A percentile compares a stretch with the other conserved stretches of the same genome.
These are phyloP conservation scores for Rhodofomes roseus DNA, from an alignment of 1,284 basidiomycete species.

Conservation along the genomic window DNA sequence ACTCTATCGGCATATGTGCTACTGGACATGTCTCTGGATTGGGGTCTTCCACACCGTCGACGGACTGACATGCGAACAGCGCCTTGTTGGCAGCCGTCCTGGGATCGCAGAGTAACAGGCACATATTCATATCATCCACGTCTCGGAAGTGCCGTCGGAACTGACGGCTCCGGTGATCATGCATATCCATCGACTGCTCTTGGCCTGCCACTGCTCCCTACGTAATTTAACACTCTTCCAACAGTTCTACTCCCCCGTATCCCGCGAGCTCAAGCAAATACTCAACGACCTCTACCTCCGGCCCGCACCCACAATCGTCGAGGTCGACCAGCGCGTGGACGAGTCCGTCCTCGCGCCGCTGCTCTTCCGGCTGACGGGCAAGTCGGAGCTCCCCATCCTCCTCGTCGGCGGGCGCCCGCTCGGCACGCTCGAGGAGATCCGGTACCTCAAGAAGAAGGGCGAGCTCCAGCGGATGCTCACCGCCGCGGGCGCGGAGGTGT, in stretches of 20 bases:
- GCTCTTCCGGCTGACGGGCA: conserved; percentile 51
- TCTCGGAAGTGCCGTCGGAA: neutral
- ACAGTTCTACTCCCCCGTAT: conserved; percentile 58
- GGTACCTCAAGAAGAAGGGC: conserved; percentile 44
- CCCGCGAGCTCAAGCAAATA: conserved; percentile 66
- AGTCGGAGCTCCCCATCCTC: conserved; percentile 62
- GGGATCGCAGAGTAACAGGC: neutral
- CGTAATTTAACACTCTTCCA: neutral
- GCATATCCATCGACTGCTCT: neutral
- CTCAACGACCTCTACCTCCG: conserved; percentile 57
- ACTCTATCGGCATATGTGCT: neutral
- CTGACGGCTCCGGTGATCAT: neutral
- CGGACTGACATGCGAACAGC: too few species aligned
- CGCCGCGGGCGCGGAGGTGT: conserved; percentile 56
- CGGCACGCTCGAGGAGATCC: conserved; percentile 54
- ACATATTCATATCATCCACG: neutral
- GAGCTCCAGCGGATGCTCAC: conserved; percentile 50
- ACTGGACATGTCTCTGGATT: neutral
- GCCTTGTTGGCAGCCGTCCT: neutral
- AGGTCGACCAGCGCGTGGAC: conserved; percentile 67
- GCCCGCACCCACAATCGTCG: conserved; percentile 69
- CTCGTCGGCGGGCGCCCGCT: conserved; percentile 62
- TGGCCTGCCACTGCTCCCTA: too few species aligned
- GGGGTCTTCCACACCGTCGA: too few species aligned
- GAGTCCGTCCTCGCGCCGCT: conserved; percentile 42